A percentile compares a stretch with the other conserved stretches of the same genome.
Evolutionary conservation across 768 basidiomycete genomes (phyloP).

Genomic region (Termitomyces sp.): DNA sequence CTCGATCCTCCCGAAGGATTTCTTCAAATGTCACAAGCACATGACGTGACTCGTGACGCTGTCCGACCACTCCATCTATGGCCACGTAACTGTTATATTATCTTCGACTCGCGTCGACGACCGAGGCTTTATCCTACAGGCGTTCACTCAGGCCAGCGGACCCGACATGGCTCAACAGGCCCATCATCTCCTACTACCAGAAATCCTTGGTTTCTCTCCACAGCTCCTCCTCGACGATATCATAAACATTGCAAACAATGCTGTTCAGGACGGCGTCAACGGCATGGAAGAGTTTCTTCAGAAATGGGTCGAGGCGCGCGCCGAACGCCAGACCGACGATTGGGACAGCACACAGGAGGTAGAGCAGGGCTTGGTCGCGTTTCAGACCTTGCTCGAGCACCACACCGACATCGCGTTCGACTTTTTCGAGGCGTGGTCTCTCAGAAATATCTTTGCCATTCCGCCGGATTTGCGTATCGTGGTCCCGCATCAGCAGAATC

Average conservation of each 20-base stretch:
- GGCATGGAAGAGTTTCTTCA: constrained; percentile 75
- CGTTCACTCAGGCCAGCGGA: no score
- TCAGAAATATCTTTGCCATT: constrained; percentile 83
- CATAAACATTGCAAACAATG: constrained; percentile 76
- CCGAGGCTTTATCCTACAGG: no score
- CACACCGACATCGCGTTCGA: constrained; percentile 91
- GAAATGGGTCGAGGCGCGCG: constrained; percentile 68
- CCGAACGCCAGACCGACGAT: constrained; percentile 35
- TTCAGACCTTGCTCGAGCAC: constrained; percentile 84
- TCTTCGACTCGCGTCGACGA: no score
- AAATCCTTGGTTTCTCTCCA: constrained; percentile 81
- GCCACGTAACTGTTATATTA: no score
- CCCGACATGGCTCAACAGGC: constrained; percentile 2
- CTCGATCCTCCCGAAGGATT: no score
- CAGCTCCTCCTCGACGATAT: constrained; percentile 84
- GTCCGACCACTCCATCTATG: no score
- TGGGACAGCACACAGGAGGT: constrained; percentile 66
- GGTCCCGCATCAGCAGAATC: constrained; percentile 67
- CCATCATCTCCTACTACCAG: constrained; percentile 53
- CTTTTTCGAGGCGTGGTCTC: constrained; percentile 85
- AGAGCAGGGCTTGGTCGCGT: constrained; percentile 76
- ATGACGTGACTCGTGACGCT: neutral
- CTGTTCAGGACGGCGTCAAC: constrained; percentile 72
- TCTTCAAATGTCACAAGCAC: neutral
- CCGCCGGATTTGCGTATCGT: constrained; percentile 65